Conservation (phyloP, 768 basidiomycete genomes). For the Trametes cingulata region DNA sequence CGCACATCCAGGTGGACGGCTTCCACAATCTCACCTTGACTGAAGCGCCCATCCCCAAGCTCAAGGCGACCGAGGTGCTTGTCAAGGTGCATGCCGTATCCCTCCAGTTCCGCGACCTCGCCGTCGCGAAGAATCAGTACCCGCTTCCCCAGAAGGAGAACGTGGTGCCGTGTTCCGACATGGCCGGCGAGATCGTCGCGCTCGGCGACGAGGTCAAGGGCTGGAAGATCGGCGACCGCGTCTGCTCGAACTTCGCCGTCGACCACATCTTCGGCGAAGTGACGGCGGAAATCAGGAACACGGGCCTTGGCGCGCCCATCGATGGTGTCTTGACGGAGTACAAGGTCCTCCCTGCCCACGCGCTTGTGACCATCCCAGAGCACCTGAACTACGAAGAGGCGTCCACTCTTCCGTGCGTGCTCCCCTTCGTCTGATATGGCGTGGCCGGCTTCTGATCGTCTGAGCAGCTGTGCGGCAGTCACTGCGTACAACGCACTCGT, state of each 20-base stretch:
- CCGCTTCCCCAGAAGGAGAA: slow-evolving; percentile 36
- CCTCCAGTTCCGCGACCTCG: slow-evolving; percentile 53
- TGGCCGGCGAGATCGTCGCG: slow-evolving; percentile 57
- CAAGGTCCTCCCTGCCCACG: slow-evolving; percentile 27
- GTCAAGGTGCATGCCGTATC: slow-evolving; percentile 60
- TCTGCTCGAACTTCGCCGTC: slow-evolving; percentile 52
- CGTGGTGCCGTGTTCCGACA: slow-evolving; percentile 42
- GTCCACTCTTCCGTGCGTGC: slow-evolving; percentile 56
- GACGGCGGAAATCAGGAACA: slow-evolving; percentile 35
- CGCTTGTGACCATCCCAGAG: slow-evolving; percentile 52
- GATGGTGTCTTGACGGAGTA: slow-evolving; percentile 50
- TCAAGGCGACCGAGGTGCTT: slow-evolving; percentile 50
- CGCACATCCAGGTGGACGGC: slow-evolving; percentile 25
- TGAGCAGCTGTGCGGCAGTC: slow-evolving; percentile 52
- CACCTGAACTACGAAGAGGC: slow-evolving; percentile 66
- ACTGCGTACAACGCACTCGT: slow-evolving; percentile 64
- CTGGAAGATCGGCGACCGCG: slow-evolving; percentile 59
- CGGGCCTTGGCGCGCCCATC: slow-evolving; percentile 46
- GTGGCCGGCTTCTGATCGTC: not conserved
- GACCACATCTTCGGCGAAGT: slow-evolving; percentile 51
- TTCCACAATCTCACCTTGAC: slow-evolving; percentile 33
- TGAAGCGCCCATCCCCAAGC: slow-evolving; percentile 31
- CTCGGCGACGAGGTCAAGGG: slow-evolving; percentile 41
- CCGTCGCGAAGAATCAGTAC: slow-evolving; percentile 43
- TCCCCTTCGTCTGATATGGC: not conserved